A percentile compares a stretch with the other conserved stretches of the same genome.
Conservation (phyloP, 2,329 filamentous ascomycete genomes). For the Pseudogymnoascus sp. region DNA sequence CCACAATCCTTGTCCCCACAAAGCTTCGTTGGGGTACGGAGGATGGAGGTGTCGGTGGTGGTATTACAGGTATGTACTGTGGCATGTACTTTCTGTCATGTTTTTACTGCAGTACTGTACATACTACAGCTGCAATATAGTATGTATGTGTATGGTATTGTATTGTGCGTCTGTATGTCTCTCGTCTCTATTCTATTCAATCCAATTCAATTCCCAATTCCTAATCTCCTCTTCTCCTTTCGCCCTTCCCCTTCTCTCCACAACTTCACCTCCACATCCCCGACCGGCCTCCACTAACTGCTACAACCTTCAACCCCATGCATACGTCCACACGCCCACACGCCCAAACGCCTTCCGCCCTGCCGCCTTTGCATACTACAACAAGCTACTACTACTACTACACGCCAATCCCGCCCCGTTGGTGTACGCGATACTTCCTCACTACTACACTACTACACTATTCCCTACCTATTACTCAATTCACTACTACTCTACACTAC, state of each 20-base stretch:
- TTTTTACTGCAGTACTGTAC: no score
- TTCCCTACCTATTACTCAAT: no score
- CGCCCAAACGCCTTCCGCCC: background rate
- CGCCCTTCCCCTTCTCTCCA: no score
- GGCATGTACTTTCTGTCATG: no score
- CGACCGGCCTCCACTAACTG: background rate
- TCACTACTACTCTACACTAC: background rate
- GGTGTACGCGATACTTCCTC: conserved; percentile 13
- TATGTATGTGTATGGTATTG: background rate
- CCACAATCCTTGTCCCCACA: background rate
- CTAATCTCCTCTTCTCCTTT: background rate
- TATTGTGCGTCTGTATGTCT: background rate
- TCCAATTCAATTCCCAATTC: background rate
- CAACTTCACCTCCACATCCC: background rate
- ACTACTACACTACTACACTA: no score
- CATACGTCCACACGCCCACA: background rate
- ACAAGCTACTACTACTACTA: conserved; percentile 7
- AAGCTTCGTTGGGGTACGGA: background rate
- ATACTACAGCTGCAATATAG: background rate
- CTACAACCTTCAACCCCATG: background rate
- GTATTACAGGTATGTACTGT: background rate
- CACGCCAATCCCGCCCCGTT: conserved; percentile 22
- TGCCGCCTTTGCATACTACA: background rate
- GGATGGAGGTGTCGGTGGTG: no score
- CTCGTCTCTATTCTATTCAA: background rate